Base-by-base conservation (phyloP, 352 stramenopile genomes). In the Globisporangium rhizosaccharum region DNA sequence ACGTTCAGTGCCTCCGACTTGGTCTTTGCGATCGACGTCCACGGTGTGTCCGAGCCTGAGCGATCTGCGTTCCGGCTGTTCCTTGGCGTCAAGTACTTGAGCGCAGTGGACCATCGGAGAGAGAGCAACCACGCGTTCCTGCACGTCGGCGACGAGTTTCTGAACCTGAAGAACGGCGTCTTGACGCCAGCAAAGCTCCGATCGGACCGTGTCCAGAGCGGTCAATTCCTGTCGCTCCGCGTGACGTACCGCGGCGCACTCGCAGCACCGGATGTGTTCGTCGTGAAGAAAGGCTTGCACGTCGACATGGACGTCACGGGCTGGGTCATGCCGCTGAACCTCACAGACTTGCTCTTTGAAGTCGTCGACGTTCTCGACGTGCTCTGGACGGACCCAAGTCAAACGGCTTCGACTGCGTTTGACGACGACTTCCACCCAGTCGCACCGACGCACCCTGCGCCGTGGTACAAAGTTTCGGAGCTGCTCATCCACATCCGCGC, bases 131-230 rank as follows among this genome's bases (percentile, higher is more conserved):
- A 91, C 30, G 84, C 75, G 6, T 58, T 96, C 7, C 66, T 96
- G 12, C 85, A 96, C 57, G 61, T 96, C 20, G 87, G 87, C 0
- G 82, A 96, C 57, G 84, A 88, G 20, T 96, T 96, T 64, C 66
- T 96, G 33, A 84, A 63, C 18, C 66, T 92, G 44, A 89, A 92
- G 45, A 88, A 91, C 52, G 85, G 85, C 1, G 53, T 85, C 10
- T 64, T 96, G 41, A 85, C 72, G 0, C 79, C 84, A 18, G 71
- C 82, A 12, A 86, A 85, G 47, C 79, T 95, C 49, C 73, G 72
- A n/a, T 69, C 82, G 0, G 82, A 92, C 26, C 78, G 82, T 53
- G 62, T 88, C 14, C 76, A 75, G 25, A 71, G 68, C 45, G 79
- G 71, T 0, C 79, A 81, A 0, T 91, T 87, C 37, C 57, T 91